A percentile compares a stretch with the other conserved stretches of the same genome.
These are phyloP conservation scores for Rhododendron williamsianum DNA, from an alignment of 148 eudicot genomes.

Conservation along the genomic window DNA sequence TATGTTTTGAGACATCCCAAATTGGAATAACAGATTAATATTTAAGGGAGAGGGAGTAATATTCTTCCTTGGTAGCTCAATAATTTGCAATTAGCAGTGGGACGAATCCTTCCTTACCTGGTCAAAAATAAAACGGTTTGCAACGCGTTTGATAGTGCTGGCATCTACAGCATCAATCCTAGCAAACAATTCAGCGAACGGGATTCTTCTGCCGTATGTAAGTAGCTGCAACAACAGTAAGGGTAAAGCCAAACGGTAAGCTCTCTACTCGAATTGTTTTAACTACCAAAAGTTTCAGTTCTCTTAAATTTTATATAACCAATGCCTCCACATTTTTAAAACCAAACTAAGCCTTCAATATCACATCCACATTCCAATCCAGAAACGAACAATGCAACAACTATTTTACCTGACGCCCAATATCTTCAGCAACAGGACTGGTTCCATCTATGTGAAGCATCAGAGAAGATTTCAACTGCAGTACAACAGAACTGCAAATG, in stretches of 20 bases:
- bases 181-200: slow-evolving; percentile 78
- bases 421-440: slow-evolving; percentile 90
- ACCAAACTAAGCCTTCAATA: background rate
- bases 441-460: slow-evolving; percentile 90
- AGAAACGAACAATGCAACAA: background rate
- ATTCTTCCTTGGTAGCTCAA: background rate
- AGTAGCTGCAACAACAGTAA: slow-evolving; percentile 57
- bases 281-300: background rate
- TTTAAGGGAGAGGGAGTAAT: background rate
- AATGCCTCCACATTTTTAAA: background rate
- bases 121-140: slow-evolving; percentile 79
- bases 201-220: slow-evolving; percentile 88
- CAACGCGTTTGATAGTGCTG: slow-evolving; percentile 79
- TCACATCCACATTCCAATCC: background rate
- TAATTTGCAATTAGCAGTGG: background rate
- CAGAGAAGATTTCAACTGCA: slow-evolving; percentile 81
- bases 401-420: slow-evolving; percentile 79
- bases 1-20: background rate
- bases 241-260: background rate
- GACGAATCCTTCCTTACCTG: slow-evolving; percentile 33
- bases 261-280: background rate
- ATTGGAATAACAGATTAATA: background rate
- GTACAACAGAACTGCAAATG: background rate
- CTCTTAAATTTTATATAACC: background rate
- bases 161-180: slow-evolving; percentile 92